A percentile compares a stretch with the other conserved stretches of the same genome.
Evolutionary conservation across 1,284 basidiomycete genomes (phyloP).

Genomic region (Trichosporon coremiiforme): DNA sequence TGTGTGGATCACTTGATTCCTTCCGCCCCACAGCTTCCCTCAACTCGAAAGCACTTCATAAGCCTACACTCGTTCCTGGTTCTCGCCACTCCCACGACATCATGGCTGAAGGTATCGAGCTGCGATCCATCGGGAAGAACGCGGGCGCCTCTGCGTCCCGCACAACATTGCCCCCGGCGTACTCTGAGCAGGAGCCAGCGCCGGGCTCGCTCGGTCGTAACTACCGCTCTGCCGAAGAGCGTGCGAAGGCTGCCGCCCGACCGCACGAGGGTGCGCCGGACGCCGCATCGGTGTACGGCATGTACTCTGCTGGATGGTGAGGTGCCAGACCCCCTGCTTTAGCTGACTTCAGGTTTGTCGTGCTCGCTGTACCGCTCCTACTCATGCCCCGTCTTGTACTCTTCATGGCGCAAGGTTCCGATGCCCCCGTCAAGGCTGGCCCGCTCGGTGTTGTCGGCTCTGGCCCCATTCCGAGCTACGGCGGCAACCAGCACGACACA

Average conservation of each 20-base stretch:
- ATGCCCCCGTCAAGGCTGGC: slow-evolving; percentile 11
- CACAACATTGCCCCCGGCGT: background rate
- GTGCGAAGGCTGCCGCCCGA: slow-evolving; percentile 47
- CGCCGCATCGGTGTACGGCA: slow-evolving; percentile 41
- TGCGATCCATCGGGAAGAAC: slow-evolving; percentile 15
- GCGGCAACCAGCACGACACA: slow-evolving; percentile 48
- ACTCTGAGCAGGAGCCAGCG: slow-evolving; percentile 29
- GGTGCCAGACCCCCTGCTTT: background rate
- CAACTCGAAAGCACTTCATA: background rate
- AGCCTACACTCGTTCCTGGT: background rate
- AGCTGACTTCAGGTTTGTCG: slow-evolving; percentile 41
- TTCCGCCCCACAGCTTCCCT: background rate
- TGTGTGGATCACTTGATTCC: background rate
- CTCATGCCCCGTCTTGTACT: slow-evolving; percentile 54
- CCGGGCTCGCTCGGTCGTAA: slow-evolving; percentile 37
- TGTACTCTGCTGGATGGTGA: slow-evolving; percentile 46
- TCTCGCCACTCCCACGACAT: background rate
- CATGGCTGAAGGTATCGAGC: slow-evolving; percentile 20
- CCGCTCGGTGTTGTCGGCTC: slow-evolving; percentile 15
- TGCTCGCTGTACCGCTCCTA: slow-evolving; percentile 48
- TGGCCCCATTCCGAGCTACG: slow-evolving; percentile 24
- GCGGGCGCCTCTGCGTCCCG: slow-evolving; percentile 15
- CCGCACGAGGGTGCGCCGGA: slow-evolving; percentile 48
- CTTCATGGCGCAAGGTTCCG: slow-evolving; percentile 50
- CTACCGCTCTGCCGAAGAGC: slow-evolving; percentile 47